These are phyloP conservation scores for Entomortierella beljakovae DNA, from an alignment of 192 early-diverging fungal species.

Conservation along the genomic window DNA sequence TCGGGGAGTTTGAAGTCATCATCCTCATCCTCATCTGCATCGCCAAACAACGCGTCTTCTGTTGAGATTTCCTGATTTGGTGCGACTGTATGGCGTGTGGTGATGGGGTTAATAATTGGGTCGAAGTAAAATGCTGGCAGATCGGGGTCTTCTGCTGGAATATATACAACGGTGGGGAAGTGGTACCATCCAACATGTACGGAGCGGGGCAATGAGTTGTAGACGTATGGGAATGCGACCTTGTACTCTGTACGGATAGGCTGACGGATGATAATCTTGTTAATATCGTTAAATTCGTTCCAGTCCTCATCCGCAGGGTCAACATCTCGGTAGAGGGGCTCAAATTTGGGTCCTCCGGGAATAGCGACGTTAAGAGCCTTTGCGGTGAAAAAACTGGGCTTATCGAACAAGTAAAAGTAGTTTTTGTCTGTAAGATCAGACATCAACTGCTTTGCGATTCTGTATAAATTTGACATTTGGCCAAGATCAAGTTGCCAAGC, in stretches of 20 bases:
- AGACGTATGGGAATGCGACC: slow-evolving; percentile 97
- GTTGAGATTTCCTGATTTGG: slow-evolving; percentile 62
- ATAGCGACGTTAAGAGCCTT: slow-evolving; percentile 99
- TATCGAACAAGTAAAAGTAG: slow-evolving; percentile 98
- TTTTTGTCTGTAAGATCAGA: slow-evolving; percentile 96
- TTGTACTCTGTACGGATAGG: slow-evolving; percentile 99
- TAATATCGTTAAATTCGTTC: slow-evolving; percentile 99
- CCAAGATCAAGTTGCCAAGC: slow-evolving; percentile 93
- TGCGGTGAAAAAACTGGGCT: slow-evolving; percentile 95
- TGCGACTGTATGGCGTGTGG: slow-evolving; percentile 74
- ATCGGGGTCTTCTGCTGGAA: slow-evolving; percentile 93
- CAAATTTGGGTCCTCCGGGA: slow-evolving; percentile 98
- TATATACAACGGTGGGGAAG: slow-evolving; percentile 89
- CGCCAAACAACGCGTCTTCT: slow-evolving; percentile 79
- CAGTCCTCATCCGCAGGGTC: slow-evolving; percentile 98
- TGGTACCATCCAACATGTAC: slow-evolving; percentile 96
- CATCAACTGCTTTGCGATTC: slow-evolving; percentile 90
- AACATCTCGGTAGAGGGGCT: slow-evolving; percentile 96
- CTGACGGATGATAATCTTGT: slow-evolving; percentile 99
- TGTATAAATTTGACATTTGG: slow-evolving; percentile 95
- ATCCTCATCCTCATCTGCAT: slow-evolving; percentile 85
- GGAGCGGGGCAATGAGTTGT: slow-evolving; percentile 95
- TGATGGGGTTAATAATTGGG: slow-evolving; percentile 98
- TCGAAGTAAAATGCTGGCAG: slow-evolving; percentile 98
- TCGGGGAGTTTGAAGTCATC: slow-evolving; percentile 88